Conservation (phyloP, 2,329 filamentous ascomycete genomes). For the Aspergillus sergii region DNA sequence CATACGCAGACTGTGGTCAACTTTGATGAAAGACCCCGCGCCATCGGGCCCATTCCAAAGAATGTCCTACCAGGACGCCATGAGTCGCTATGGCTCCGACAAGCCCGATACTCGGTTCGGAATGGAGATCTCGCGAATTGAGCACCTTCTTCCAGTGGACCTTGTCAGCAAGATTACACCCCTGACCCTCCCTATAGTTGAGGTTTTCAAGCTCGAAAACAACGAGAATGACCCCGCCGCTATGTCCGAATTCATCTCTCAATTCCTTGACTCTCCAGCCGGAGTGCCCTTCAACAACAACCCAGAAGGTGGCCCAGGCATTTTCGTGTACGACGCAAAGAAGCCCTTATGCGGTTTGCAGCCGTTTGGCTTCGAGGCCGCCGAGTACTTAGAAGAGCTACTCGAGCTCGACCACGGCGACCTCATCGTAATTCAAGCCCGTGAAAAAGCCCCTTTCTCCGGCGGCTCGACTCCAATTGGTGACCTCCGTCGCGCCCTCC, state of each 20-base stretch:
- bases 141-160: slow-evolving; percentile 62
- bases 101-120: slow-evolving; percentile 86
- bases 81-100: slow-evolving; percentile 80
- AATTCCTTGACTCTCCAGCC: slow-evolving; percentile 71
- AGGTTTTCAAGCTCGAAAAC: slow-evolving; percentile 67
- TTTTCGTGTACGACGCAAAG: slow-evolving; percentile 73
- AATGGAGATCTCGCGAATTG: slow-evolving; percentile 67
- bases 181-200: slow-evolving; percentile 69
- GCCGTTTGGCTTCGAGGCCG: slow-evolving; percentile 73
- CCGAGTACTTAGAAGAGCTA: slow-evolving; percentile 58
- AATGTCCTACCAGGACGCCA: slow-evolving; percentile 74
- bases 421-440: slow-evolving; percentile 78
- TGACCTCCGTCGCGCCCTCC: slow-evolving; percentile 69
- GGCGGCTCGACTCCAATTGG: slow-evolving; percentile 77
- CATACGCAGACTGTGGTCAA: slow-evolving; percentile 58
- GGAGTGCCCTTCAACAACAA: slow-evolving; percentile 65
- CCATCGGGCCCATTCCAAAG: slow-evolving; percentile 55
- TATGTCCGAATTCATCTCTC: slow-evolving; percentile 63
- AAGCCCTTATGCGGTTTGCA: slow-evolving; percentile 77
- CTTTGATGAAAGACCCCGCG: slow-evolving; percentile 49
- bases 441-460: slow-evolving; percentile 63
- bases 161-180: slow-evolving; percentile 76
- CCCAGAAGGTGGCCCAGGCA: slow-evolving; percentile 74
- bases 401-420: slow-evolving; percentile 70
- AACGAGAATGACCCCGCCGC: slow-evolving; percentile 52